Conservation (phyloP, 1,139 yeast species). For the Meyerozyma guilliermondii region DNA sequence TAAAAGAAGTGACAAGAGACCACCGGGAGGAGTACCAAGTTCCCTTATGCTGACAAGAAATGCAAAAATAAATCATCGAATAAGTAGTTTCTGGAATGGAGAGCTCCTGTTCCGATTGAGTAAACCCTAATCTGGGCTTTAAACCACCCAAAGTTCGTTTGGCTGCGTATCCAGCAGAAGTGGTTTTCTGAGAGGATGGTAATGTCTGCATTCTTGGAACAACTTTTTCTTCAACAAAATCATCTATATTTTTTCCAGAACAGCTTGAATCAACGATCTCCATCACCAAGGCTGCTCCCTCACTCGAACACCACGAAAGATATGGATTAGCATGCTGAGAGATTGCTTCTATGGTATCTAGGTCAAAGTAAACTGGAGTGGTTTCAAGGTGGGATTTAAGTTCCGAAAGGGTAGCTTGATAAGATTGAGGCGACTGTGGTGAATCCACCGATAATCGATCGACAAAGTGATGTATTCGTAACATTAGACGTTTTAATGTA, state of each 20-base stretch:
- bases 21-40: constrained; percentile 24
- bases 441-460: no score
- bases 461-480: no score
- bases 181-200: background rate
- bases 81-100: constrained; percentile 8
- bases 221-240: constrained; percentile 4
- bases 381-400: background rate
- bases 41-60: constrained; percentile 12
- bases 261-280: background rate
- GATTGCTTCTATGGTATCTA: background rate
- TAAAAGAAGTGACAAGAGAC: constrained; percentile 45
- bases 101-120: constrained; percentile 18
- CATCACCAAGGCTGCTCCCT: background rate
- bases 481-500: no score
- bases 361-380: background rate
- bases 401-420: background rate
- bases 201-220: constrained; percentile 5
- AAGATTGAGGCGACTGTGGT: no score
- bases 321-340: constrained; percentile 24
- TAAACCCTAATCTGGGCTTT: constrained; percentile 23
- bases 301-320: constrained; percentile 23
- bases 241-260: constrained; percentile 6
- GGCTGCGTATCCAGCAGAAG: constrained; percentile 3
- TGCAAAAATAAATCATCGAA: constrained; percentile 26
- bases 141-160: constrained; percentile 14